Percentiles rank a stretch among this genome's conserved stretches.
phyloP scores from a whole-genome alignment of 2,329 filamentous ascomycete genomes.

The Botrytis porri region DNA sequence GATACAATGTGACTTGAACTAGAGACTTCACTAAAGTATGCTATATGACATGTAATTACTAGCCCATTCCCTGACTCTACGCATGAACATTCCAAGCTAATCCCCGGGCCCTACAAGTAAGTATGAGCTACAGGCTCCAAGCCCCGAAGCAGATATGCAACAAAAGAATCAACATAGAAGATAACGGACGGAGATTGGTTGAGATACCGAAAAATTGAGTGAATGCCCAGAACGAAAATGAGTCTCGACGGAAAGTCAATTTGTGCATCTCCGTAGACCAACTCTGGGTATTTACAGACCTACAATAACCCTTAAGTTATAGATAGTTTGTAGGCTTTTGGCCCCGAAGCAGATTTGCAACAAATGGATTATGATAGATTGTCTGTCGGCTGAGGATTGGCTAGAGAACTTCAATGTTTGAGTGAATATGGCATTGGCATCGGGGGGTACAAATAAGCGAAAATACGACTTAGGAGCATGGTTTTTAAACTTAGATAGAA shows the following conservation, averaged over 20 bases:
- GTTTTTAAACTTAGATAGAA: neutral
- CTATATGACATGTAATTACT: neutral
- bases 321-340: neutral
- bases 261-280: neutral
- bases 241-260: neutral
- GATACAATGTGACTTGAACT: neutral
- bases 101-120: neutral
- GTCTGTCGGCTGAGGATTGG: neutral
- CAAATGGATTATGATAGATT: neutral
- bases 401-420: too few relatives aligned
- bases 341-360: neutral
- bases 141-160: neutral
- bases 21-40: neutral
- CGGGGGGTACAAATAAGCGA: neutral
- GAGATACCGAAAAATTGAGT: neutral
- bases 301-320: neutral
- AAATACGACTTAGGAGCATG: neutral
- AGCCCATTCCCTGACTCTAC: neutral
- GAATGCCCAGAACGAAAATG: neutral
- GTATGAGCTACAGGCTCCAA: too few relatives aligned
- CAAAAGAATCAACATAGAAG: neutral
- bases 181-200: neutral
- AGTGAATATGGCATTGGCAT: neutral
- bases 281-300: neutral
- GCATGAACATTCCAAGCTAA: neutral